These are phyloP conservation scores for Umbelopsis vinacea DNA, from an alignment of 192 early-diverging fungal genomes.

Conservation along the genomic window DNA sequence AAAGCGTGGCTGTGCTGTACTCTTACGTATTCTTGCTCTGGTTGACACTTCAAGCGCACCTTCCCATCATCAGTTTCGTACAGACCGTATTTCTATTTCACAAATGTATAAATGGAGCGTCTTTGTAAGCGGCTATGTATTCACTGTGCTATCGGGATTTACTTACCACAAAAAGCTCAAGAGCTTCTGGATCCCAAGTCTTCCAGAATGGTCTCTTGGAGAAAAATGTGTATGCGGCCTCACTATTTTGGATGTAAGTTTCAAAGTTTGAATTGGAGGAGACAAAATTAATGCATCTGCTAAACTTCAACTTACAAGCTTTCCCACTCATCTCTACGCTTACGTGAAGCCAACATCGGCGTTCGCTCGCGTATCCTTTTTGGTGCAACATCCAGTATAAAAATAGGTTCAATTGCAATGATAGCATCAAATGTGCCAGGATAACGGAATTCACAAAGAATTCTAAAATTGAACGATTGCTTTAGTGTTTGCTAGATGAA, in stretches of 20 bases:
- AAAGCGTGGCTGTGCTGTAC: background rate
- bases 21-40: constrained; percentile 51
- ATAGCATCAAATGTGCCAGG: constrained; percentile 20
- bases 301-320: constrained; percentile 33
- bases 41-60: constrained; percentile 47
- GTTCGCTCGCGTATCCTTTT: constrained; percentile 33
- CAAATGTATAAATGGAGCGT: background rate
- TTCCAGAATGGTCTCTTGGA: constrained; percentile 41
- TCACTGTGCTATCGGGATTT: background rate
- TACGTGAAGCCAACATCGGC: constrained; percentile 44
- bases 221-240: constrained; percentile 29
- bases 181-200: constrained; percentile 51
- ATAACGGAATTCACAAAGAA: constrained; percentile 26
- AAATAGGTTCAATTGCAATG: constrained; percentile 22
- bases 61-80: constrained; percentile 43
- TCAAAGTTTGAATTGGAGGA: background rate
- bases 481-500: background rate
- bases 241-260: constrained; percentile 22
- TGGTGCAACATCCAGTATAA: constrained; percentile 26
- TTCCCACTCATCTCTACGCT: constrained; percentile 53
- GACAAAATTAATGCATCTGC: background rate
- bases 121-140: background rate
- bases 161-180: constrained; percentile 59
- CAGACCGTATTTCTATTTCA: constrained; percentile 48
- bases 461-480: constrained; percentile 15